These are phyloP conservation scores for Nakaseomyces uthaithaninus DNA, from an alignment of 1,139 yeast genomes.

Conservation along the genomic window DNA sequence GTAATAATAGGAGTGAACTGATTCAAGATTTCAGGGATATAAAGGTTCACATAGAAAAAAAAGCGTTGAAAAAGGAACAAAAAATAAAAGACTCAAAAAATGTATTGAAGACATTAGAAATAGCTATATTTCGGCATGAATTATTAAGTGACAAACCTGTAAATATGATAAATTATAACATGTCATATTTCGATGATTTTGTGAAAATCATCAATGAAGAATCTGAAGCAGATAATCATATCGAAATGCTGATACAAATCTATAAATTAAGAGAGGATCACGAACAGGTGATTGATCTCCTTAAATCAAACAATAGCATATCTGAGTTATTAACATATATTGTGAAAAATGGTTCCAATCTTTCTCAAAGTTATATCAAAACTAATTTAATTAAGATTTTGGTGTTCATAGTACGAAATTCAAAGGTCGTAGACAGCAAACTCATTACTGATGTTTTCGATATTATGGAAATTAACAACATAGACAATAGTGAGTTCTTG, in stretches of 20 bases:
- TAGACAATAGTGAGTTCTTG: conserved; percentile 16
- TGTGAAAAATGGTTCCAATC: conserved; percentile 10
- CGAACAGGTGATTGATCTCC: conserved; percentile 12
- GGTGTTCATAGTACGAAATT: conserved; percentile 11
- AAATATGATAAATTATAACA: conserved; percentile 17
- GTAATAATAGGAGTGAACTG: conserved; percentile 10
- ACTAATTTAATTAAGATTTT: conserved; percentile 13
- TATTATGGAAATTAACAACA: conserved; percentile 12
- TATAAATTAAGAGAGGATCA: conserved; percentile 15
- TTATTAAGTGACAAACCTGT: conserved; percentile 10
- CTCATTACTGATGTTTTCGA: conserved; percentile 10
- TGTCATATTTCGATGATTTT: conserved; percentile 18
- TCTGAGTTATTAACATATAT: conserved; percentile 14
- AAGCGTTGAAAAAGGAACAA: not conserved
- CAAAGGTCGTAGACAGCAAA: conserved; percentile 5
- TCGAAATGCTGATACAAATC: conserved; percentile 16
- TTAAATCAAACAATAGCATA: conserved; percentile 12
- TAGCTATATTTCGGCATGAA: conserved; percentile 15
- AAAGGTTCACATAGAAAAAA: conserved; percentile 10
- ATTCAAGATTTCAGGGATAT: conserved; percentile 7
- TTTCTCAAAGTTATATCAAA: conserved; percentile 15
- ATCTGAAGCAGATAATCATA: conserved; percentile 10
- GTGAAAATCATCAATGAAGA: conserved; percentile 11
- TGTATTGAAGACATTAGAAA: conserved; percentile 20
- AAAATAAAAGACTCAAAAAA: conserved; percentile 15